A percentile compares a stretch with the other conserved stretches of the same genome.
Evolutionary conservation across 257 asterid genomes (phyloP).

Genomic region (Buddleja alternifolia): DNA sequence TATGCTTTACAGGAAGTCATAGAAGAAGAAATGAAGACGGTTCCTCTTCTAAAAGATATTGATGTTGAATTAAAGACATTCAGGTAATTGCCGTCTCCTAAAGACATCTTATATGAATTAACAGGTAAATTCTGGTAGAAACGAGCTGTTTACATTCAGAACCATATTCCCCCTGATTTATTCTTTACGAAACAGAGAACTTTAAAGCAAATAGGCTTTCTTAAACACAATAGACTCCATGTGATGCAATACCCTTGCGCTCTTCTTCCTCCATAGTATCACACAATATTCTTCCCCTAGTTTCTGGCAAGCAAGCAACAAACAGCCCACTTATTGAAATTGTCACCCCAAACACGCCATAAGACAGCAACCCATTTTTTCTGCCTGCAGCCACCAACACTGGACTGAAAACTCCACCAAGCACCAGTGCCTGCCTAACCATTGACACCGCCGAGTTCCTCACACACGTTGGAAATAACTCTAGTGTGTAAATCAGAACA

Average conservation of each 20-base stretch:
- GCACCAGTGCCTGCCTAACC: conserved; percentile 66
- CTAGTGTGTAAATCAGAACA: conserved; percentile 55
- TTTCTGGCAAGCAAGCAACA: conserved; percentile 64
- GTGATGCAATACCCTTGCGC: conserved; percentile 15
- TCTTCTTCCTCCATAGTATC: conserved; percentile 71
- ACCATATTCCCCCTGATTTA: too few species aligned
- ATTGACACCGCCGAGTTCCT: conserved; percentile 76
- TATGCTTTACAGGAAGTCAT: too few species aligned
- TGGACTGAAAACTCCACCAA: conserved; percentile 62
- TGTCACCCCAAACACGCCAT: conserved; percentile 62
- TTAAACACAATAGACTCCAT: conserved; percentile 1
- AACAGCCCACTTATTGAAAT: conserved; percentile 39
- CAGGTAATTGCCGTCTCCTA: too few species aligned
- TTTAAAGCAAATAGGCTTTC: too few species aligned
- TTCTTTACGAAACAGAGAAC: too few species aligned
- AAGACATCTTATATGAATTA: too few species aligned
- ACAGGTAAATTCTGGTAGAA: too few species aligned
- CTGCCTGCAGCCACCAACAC: conserved; percentile 59
- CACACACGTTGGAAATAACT: conserved; percentile 73
- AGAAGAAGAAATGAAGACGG: too few species aligned
- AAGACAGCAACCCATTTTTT: conserved; percentile 41
- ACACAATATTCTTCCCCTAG: conserved; percentile 50
- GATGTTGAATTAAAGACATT: too few species aligned
- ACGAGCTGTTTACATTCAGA: too few species aligned
- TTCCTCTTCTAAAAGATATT: too few species aligned